Evolutionary conservation across 2,329 filamentous ascomycete species (phyloP), one percentile per base, ranked within the genome.

Genomic region (Ophiostoma angusticollis): DNA sequence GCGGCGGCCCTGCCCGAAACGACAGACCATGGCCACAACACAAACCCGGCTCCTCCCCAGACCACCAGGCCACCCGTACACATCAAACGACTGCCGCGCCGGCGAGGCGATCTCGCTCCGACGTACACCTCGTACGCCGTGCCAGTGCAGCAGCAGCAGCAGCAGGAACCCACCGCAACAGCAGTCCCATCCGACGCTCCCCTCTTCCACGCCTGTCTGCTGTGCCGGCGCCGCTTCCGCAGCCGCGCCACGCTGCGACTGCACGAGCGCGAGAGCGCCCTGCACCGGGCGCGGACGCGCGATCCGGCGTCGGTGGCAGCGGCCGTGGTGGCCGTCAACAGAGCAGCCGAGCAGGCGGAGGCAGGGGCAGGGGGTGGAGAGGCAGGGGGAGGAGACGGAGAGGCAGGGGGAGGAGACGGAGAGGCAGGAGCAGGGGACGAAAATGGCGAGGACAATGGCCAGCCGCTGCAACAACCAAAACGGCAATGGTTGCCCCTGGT

Each of bases 41-140:
- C 17, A 22, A 17, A 6, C 14, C 1, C 45, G 64, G 66, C 37
- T 6, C 6, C 4, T 17, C 5, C 50, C 28, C 5, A 3, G 3
- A 9, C 13, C 32, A 3, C 34, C 12, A 31, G 30, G 4, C 40
- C 43, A 7, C 42, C 46, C 9, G 31, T 32, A 3, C 43, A 47
- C 14, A 40, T 40, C 31, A 45, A 40, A 19, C 54, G 57, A 13
- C 44, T 41, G 21, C 54, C 51, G 1, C 49, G 50, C 4, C 49
- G 47, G 18, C 52, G 49, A 16, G 52, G 51, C 17, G 54, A 55
- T 14, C 42, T 42, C 14, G 51, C 62, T 2, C 64, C 65, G 13
- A 52, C 54, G 3, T 71, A 74, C 44, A 54, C 50, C 39, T 76
- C 72, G 1, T 80, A 71, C 47, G 72, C 70, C 6, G 38, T 30